Conservation (phyloP, 106 monocot genomes). For the Dendrobium nobile region DNA sequence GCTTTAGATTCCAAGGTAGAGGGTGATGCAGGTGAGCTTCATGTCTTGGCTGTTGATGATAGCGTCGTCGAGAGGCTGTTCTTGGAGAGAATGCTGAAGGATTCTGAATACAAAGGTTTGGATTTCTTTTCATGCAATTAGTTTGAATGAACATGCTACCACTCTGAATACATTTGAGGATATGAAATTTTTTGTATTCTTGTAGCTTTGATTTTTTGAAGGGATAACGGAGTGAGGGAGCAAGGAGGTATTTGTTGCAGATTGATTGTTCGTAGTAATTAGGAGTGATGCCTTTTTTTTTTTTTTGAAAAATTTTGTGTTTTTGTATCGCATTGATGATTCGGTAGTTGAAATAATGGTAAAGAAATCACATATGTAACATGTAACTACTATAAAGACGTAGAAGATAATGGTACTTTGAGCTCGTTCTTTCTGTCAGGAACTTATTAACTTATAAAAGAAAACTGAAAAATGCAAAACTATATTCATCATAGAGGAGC, state of each 20-base stretch:
- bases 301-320: background rate
- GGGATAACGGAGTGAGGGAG: no score
- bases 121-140: background rate
- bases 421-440: no score
- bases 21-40: conserved; percentile 6
- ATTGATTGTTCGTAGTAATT: background rate
- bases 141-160: background rate
- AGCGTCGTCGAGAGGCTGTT: conserved; percentile 15
- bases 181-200: background rate
- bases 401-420: no score
- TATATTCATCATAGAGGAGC: no score
- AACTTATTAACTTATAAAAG: no score
- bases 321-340: background rate
- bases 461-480: no score
- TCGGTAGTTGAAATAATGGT: background rate
- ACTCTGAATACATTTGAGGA: background rate
- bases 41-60: conserved; percentile 17
- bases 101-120: conserved; percentile 12
- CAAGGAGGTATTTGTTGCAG: no score
- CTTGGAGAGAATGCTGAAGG: conserved; percentile 16
- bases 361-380: no score
- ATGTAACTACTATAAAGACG: no score
- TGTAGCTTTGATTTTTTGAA: background rate
- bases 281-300: background rate
- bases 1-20: background rate